Percentiles rank a stretch among this genome's conserved stretches.
These are phyloP conservation scores for Neonectria sp. DNA, from an alignment of 2,329 filamentous ascomycete genomes.

Conservation along the genomic window DNA sequence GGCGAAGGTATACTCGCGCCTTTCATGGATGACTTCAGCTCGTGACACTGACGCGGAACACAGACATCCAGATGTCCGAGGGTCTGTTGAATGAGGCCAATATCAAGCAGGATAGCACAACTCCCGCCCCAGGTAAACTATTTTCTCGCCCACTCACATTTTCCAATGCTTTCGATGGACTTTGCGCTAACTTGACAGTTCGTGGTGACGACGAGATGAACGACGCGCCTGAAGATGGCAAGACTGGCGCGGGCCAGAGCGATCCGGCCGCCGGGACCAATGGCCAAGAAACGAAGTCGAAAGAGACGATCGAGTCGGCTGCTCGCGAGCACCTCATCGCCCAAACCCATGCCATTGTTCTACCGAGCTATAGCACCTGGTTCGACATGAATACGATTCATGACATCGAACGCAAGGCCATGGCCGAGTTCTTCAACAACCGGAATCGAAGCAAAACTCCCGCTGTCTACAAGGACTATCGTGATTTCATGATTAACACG, in stretches of 20 bases:
- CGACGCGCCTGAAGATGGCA: slow-evolving; percentile 70
- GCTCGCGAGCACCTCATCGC: slow-evolving; percentile 93
- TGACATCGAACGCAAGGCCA: slow-evolving; percentile 91
- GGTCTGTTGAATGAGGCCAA: slow-evolving; percentile 60
- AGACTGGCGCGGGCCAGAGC: slow-evolving; percentile 62
- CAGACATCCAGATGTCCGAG: slow-evolving; percentile 77
- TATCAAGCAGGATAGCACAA: slow-evolving; percentile 74
- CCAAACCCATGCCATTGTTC: slow-evolving; percentile 95
- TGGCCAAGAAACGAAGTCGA: slow-evolving; percentile 76
- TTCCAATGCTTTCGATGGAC: slow-evolving; percentile 79
- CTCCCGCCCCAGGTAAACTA: slow-evolving; percentile 67
- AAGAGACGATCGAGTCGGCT: slow-evolving; percentile 85
- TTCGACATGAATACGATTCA: slow-evolving; percentile 98
- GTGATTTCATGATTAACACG: slow-evolving; percentile 99
- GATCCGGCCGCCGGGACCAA: slow-evolving; percentile 65
- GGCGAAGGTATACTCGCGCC: slow-evolving; percentile 61
- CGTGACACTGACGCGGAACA: slow-evolving; percentile 36
- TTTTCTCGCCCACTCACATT: slow-evolving; percentile 78
- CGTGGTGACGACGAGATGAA: slow-evolving; percentile 87
- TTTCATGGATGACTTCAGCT: background rate
- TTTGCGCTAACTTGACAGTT: slow-evolving; percentile 68
- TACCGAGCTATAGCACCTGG: slow-evolving; percentile 98
- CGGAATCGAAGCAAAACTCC: slow-evolving; percentile 98
- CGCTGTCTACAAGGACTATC: slow-evolving; percentile 97
- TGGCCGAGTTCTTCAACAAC: slow-evolving; percentile 99